Conservation (phyloP, 768 basidiomycete genomes). For the Steccherinum ochraceum region DNA sequence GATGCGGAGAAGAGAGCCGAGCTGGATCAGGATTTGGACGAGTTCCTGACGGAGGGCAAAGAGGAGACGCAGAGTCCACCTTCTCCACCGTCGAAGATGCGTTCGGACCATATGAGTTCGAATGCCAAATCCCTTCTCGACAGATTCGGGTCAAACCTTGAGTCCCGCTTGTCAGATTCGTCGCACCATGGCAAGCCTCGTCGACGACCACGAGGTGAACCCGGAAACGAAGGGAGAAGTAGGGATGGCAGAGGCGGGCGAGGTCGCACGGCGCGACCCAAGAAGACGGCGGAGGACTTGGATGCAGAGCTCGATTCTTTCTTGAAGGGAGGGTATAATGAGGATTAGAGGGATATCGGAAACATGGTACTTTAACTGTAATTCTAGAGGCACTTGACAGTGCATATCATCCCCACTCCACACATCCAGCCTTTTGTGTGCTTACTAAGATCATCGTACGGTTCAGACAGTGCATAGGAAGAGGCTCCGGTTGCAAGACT, state of each 20-base stretch:
- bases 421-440: no score
- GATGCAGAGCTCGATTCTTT: constrained; percentile 83
- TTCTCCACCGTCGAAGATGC: constrained; percentile 60
- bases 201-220: background rate
- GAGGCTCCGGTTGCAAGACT: background rate
- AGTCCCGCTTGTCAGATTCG: constrained; percentile 33
- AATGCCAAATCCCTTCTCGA: constrained; percentile 48
- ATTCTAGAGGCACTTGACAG: background rate
- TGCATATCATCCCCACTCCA: no score
- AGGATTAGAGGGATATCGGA: background rate
- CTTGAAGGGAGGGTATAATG: constrained; percentile 37
- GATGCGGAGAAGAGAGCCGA: constrained; percentile 31
- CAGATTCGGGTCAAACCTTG: constrained; percentile 33
- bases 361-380: background rate
- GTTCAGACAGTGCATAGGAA: no score
- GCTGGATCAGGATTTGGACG: constrained; percentile 66
- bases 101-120: constrained; percentile 53
- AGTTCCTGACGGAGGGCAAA: constrained; percentile 50
- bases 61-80: constrained; percentile 24
- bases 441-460: no score
- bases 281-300: constrained; percentile 67
- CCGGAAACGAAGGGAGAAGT: constrained; percentile 12
- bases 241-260: constrained; percentile 17
- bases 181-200: no score
- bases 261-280: constrained; percentile 34